Percentiles rank a stretch among this genome's conserved stretches.
These are phyloP conservation scores for Hirsutella minnesotensis DNA, from an alignment of 2,329 filamentous ascomycete species.

Conservation along the genomic window DNA sequence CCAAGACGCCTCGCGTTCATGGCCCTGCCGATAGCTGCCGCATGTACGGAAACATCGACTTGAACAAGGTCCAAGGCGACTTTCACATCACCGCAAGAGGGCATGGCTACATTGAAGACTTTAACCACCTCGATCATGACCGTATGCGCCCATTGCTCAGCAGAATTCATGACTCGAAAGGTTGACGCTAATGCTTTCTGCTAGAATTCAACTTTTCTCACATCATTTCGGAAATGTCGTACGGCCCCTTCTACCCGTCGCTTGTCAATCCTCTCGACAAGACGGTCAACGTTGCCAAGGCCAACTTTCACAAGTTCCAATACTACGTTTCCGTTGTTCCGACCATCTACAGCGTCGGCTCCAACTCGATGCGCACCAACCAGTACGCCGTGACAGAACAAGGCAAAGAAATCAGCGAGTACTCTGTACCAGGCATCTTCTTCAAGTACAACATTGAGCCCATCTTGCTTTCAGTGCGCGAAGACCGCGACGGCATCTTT, in stretches of 20 bases:
- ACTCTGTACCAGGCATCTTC: constrained; percentile 74
- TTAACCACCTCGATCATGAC: constrained; percentile 66
- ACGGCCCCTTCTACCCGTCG: constrained; percentile 91
- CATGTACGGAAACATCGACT: constrained; percentile 77
- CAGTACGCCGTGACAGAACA: constrained; percentile 97
- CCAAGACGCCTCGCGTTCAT: constrained; percentile 62
- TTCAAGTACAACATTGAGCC: constrained; percentile 99
- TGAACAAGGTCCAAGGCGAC: constrained; percentile 96
- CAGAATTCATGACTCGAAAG: too few species aligned
- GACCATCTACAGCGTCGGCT: constrained; percentile 70
- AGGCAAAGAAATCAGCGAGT: constrained; percentile 57
- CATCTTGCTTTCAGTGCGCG: constrained; percentile 74
- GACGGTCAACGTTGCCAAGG: constrained; percentile 64
- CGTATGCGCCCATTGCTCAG: too few species aligned
- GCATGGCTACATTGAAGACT: constrained; percentile 82
- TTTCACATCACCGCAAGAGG: constrained; percentile 95
- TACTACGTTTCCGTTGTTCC: constrained; percentile 95
- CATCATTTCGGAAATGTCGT: constrained; percentile 89
- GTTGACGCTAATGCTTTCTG: not conserved
- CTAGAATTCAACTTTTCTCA: constrained; percentile 95
- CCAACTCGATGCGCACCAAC: constrained; percentile 73
- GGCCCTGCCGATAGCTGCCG: constrained; percentile 62
- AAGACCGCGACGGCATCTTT: constrained; percentile 65
- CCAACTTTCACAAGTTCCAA: constrained; percentile 90
- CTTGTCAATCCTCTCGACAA: constrained; percentile 90